These are phyloP conservation scores for Hortiboletus flavorubellus DNA, from an alignment of 768 basidiomycete species.

Conservation along the genomic window DNA sequence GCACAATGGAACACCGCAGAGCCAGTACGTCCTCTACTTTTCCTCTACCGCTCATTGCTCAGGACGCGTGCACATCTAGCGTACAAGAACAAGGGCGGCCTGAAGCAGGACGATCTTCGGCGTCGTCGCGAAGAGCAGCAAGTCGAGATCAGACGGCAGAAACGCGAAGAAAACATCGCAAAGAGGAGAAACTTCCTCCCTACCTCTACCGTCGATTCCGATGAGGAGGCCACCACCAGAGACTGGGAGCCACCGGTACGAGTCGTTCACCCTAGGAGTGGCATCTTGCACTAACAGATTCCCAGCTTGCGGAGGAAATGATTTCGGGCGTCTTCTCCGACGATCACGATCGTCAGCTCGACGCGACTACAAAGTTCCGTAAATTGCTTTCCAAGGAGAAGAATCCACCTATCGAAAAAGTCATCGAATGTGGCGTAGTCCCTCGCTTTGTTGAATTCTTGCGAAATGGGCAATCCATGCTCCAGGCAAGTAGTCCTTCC, in stretches of 20 bases:
- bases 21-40: constrained; percentile 47
- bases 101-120: constrained; percentile 91
- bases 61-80: constrained; percentile 51
- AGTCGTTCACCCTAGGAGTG: constrained; percentile 9
- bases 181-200: constrained; percentile 95
- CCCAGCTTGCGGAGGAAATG: constrained; percentile 86
- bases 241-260: constrained; percentile 75
- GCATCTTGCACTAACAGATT: constrained; percentile 8
- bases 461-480: constrained; percentile 73
- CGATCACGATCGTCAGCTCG: constrained; percentile 86
- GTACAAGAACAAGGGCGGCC: constrained; percentile 87
- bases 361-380: constrained; percentile 97
- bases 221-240: constrained; percentile 77
- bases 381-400: constrained; percentile 99
- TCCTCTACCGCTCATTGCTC: constrained; percentile 5
- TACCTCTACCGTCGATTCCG: constrained; percentile 72
- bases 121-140: constrained; percentile 97
- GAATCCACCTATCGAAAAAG: constrained; percentile 98
- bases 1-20: constrained; percentile 72
- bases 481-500: constrained; percentile 53
- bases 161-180: constrained; percentile 97
- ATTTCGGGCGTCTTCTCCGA: constrained; percentile 90
- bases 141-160: constrained; percentile 97
- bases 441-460: constrained; percentile 97
- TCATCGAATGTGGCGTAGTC: constrained; percentile 96